Evolutionary conservation across 768 basidiomycete species (phyloP).

Genomic region (Suillus fuscotomentosus): DNA sequence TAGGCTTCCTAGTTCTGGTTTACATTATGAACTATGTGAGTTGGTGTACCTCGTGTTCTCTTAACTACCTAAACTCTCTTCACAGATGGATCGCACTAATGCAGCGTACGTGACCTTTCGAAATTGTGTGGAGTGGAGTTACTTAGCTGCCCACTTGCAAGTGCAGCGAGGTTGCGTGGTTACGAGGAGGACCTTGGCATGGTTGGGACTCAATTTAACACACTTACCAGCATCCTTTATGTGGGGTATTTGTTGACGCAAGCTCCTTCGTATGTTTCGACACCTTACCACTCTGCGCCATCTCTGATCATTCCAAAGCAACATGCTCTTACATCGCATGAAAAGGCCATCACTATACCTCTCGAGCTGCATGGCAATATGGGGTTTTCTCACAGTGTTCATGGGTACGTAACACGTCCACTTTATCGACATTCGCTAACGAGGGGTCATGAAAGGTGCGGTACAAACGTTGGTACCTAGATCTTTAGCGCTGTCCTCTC

Average conservation of each 20-base stretch:
- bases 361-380: constrained; percentile 63
- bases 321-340: constrained; percentile 64
- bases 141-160: constrained; percentile 19
- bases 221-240: constrained; percentile 64
- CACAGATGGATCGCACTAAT: constrained; percentile 67
- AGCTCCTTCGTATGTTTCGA: constrained; percentile 56
- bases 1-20: constrained; percentile 43
- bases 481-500: neutral
- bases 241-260: constrained; percentile 76
- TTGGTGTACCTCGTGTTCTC: neutral
- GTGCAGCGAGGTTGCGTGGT: constrained; percentile 69
- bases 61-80: constrained; percentile 2
- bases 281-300: neutral
- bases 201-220: constrained; percentile 59
- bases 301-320: constrained; percentile 38
- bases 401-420: constrained; percentile 37
- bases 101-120: constrained; percentile 42
- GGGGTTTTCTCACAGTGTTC: constrained; percentile 62
- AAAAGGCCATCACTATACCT: constrained; percentile 67
- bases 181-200: constrained; percentile 68
- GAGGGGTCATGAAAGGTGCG: constrained; percentile 24
- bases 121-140: neutral
- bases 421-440: neutral
- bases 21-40: constrained; percentile 49
- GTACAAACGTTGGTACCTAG: constrained; percentile 25